Evolutionary conservation across 1,284 basidiomycete genomes (phyloP).

Genomic region (Irpex sp.): DNA sequence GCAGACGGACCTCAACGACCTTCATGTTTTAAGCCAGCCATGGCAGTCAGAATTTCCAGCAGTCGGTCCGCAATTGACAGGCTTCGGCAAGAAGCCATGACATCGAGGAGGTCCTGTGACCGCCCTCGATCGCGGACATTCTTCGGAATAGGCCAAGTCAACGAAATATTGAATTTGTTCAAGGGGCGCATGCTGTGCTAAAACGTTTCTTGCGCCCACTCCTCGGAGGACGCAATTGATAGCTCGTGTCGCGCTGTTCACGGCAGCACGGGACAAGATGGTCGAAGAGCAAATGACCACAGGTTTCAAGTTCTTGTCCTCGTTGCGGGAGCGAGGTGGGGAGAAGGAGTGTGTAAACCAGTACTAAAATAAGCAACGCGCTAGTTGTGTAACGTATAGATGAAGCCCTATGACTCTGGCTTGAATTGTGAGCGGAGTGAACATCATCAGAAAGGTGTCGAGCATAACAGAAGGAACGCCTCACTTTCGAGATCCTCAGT

Average conservation of each 20-base stretch:
- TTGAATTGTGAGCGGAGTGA: neutral
- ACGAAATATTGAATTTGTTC: neutral
- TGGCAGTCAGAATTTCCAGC: neutral
- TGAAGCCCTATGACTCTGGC: neutral
- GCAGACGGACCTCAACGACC: neutral
- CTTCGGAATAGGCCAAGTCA: neutral
- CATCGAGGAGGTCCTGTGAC: conserved; percentile 8
- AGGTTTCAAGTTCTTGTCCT: neutral
- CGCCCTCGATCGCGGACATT: conserved; percentile 2
- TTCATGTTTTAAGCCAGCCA: neutral
- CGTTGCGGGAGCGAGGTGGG: neutral
- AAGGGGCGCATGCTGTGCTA: neutral
- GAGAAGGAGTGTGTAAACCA: neutral
- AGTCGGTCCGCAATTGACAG: neutral
- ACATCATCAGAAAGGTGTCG: neutral
- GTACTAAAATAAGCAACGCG: neutral
- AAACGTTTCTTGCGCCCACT: neutral
- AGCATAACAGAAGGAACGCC: neutral
- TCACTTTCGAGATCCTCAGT: neutral
- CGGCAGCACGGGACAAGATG: neutral
- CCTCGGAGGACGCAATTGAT: neutral
- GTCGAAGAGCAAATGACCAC: neutral
- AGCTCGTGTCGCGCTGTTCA: neutral
- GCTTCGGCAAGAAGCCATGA: neutral
- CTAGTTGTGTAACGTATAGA: neutral